Base-by-base conservation (phyloP, 2,329 filamentous ascomycete genomes). In the Didymella lethalis region DNA sequence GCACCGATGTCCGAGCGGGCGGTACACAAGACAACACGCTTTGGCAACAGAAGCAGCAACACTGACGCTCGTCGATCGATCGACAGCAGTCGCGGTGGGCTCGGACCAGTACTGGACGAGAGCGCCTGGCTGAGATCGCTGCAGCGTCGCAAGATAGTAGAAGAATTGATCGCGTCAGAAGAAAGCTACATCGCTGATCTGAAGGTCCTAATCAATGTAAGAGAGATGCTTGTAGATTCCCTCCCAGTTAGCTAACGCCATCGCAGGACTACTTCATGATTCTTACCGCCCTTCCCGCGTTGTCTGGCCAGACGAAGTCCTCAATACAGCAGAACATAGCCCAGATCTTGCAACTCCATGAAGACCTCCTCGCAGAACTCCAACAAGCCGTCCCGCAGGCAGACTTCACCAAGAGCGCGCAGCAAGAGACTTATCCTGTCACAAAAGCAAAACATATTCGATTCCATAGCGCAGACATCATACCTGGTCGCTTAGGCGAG, bases 141-240 rank as follows among this genome's bases (percentile, higher is more conserved):
- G 20, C 90, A 93, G 69, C 86, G 95, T 61, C 87, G 92, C 14
- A 88, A 89, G 62, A 88, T 96, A 38, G 78, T 98, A 34, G 91
- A 95, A 72, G 95, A 98, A 78, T 81, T 98, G 49, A 87, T 97
- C 61, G 85, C 80, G 56, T 96, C 93, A 0, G 95, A 98, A 76
- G 90, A 95, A 73, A 87, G 89, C 69, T 98, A 98, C 74, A 88
- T 98, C 67, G 87, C 89, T 16, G 94, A 97, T 69, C 78, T 98
- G 57, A 92, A 92, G 68, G 92, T 95, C 64, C 81, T 98, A 59
- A 90, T 90, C 74, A 93, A 96, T 78, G 93, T 94, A 80, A 73
- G 87, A 56, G 4, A 8, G 23, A n/a, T 3, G 3, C 23, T 25
- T n/a, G n/a, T 6, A 18, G 3, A 18, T 6, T 10, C 25, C 18